Base-by-base conservation (phyloP, 805 yeast species). In the Monosporozyma servazzii region DNA sequence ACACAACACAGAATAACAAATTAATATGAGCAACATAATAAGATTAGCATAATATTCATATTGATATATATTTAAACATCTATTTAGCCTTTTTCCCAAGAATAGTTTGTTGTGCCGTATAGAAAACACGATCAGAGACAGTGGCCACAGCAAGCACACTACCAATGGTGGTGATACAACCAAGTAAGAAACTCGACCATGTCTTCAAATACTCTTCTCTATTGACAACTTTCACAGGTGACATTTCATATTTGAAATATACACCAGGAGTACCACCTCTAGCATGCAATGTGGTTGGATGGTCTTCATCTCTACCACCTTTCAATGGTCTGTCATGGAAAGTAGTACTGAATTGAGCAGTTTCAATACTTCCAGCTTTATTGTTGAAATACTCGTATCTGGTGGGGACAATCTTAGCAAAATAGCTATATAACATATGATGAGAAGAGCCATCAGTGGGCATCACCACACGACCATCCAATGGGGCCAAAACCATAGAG, bases 71-170 rank as follows among this genome's bases (percentile, higher is more conserved):
- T 25, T 25, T 25, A 2, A 25, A 25, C n/a, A 20, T 4, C 44
- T 53, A 58, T 41, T 57, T 52, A 39, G 55, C 50, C 48, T 65
- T 63, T 52, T 61, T 63, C 30, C 62, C 61, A 61, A 61, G 58
- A 30, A 89, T 68, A 13, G 84, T 87, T 67, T 80, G 80, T 64
- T 89, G 90, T 1, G 96, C 96, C 11, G 87, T 91, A 79, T 87
- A 89, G 4, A 89, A 85, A 2, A 95, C 82, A 53, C 88, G 79
- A 67, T 93, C 99, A 46, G 90, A 68, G 37, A 90, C 80, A 0
- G 96, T 84, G 9, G 96, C 98, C 27, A 91, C 89, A 27, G 96
- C 90, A 53, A 93, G 73, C 10, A 93, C 89, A 47, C 98, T 97
- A 9, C 97, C 98, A 41, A 91, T 77, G 7, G 95, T 88, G 51